Base-by-base conservation (phyloP, 805 yeast genomes). In the Candida peoriensis region DNA sequence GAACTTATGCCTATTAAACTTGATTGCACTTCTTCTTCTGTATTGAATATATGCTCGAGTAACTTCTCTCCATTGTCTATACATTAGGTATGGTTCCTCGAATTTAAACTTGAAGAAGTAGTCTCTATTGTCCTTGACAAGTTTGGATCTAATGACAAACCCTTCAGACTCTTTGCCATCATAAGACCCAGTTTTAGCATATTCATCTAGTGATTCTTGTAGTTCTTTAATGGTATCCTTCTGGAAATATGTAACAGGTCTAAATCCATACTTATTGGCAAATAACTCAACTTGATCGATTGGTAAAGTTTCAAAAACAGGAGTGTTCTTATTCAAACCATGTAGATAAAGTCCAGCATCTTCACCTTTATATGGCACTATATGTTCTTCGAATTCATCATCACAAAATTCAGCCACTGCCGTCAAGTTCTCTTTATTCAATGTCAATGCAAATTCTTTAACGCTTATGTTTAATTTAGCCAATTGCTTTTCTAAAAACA, bases 321-420 rank as follows among this genome's bases (percentile, higher is more conserved):
- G 70, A 2, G 66, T 61, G 50, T 93, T 93, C 33, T 58, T 50
- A 56, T 93, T 93, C 28, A 93, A 58, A 0, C 99, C 99, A 55
- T 90, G 97, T 13, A 93, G 57, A 47, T 93, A 93, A 6, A 93
- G 61, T 0, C 99, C 99, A 0, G 95, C 76, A 8, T 60, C 61
- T 0, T 79, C 78, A 2, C 64, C 65, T 2, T 68, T 55, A 52
- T 93, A 93, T 38, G 79, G 81, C 32, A 93, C 64, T 7, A 93
- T 84, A 55, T 93, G 99, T 56, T 93, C 97, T 55, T 93, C 98
- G 57, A 93, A 93, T 0, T 58, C 59, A 50, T 93, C 98, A 54
- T 93, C 96, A 57, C 99, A 93, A 23, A 75, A 70, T 58, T 93
- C 99, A 1, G 89, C 88, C 2, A 88, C 95, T 0, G 95, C 96